Conservation (phyloP, 768 basidiomycete genomes). For the Cytidiella melzeri region DNA sequence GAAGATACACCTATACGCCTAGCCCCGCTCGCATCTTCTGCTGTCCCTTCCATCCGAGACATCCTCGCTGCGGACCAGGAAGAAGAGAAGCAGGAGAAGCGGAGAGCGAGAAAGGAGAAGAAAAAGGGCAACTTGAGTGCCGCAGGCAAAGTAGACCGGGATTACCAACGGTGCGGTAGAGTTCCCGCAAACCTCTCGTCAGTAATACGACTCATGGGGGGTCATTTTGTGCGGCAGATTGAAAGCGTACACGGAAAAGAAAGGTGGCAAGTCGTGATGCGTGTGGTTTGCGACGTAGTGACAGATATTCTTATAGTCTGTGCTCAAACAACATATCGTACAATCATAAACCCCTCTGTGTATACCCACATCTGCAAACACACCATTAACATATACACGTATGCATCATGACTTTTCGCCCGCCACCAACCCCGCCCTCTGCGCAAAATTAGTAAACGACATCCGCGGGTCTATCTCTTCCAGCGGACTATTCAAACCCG, state of each 20-base stretch:
- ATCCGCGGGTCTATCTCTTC: conserved; percentile 21
- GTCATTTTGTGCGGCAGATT: conserved; percentile 18
- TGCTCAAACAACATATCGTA: no score
- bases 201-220: not conserved
- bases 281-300: no score
- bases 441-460: conserved; percentile 21
- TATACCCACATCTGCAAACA: no score
- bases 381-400: no score
- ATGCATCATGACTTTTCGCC: conserved; percentile 7
- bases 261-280: conserved; percentile 11
- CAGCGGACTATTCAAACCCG: no score
- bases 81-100: conserved; percentile 57
- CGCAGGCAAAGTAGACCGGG: conserved; percentile 47
- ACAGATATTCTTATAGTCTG: no score
- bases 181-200: not conserved
- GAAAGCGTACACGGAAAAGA: conserved; percentile 29
- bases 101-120: conserved; percentile 72
- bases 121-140: conserved; percentile 33
- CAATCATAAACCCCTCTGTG: no score
- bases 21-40: conserved; percentile 71
- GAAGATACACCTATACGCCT: conserved; percentile 49
- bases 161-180: conserved; percentile 47
- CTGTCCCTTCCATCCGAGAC: conserved; percentile 76
- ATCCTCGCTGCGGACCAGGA: conserved; percentile 74
- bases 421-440: conserved; percentile 18